Evolutionary conservation across 257 asterid species (phyloP).

Genomic region (Schizonepeta tenuifolia): DNA sequence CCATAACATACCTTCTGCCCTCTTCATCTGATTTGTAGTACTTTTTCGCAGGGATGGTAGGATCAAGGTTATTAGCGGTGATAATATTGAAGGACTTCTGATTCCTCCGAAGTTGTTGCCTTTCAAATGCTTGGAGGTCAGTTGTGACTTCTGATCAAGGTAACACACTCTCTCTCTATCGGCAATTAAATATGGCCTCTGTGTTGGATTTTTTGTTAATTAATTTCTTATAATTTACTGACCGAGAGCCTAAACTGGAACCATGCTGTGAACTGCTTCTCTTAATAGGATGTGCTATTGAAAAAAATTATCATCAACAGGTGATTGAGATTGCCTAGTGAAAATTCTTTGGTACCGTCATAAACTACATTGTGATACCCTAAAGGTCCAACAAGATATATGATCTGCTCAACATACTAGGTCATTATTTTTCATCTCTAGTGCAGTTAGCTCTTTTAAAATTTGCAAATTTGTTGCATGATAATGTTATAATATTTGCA

Average conservation of each 20-base stretch:
- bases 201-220: neutral
- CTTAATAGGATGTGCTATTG: neutral
- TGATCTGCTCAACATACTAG: conserved; percentile 13
- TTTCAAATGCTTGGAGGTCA: conserved; percentile 83
- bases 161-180: too few species aligned
- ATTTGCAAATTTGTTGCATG: too few species aligned
- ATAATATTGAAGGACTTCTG: conserved; percentile 83
- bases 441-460: conserved; percentile 13
- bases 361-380: conserved; percentile 4
- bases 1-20: neutral
- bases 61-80: conserved; percentile 87
- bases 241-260: neutral
- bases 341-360: conserved; percentile 1
- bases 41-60: conserved; percentile 82
- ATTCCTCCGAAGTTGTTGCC: conserved; percentile 72
- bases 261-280: conserved; percentile 19
- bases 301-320: conserved; percentile 7
- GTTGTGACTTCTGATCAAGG: conserved; percentile 26
- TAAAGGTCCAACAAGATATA: neutral
- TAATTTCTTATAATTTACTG: conserved; percentile 8
- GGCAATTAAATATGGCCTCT: too few species aligned
- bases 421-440: conserved; percentile 12
- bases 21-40: conserved; percentile 23
- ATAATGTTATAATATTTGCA: too few species aligned
- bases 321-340: conserved; percentile 20